Evolutionary conservation across 2,329 filamentous ascomycete species (phyloP).

Genomic region (Ophiostoma montium): DNA sequence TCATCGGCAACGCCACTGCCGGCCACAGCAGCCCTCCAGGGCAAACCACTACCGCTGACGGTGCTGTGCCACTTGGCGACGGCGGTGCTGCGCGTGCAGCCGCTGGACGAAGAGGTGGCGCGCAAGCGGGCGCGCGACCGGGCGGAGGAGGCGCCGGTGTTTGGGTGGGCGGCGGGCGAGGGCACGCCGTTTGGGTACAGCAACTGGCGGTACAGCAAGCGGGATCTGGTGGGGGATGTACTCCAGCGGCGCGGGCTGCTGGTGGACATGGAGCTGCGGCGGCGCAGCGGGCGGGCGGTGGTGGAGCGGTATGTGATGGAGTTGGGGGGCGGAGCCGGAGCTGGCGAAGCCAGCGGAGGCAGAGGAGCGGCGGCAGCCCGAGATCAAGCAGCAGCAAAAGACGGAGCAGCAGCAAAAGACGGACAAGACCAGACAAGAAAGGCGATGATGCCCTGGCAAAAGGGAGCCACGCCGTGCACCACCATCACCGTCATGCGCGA

Average conservation of each 20-base stretch:
- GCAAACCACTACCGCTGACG: constrained; percentile 55
- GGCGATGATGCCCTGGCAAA: constrained; percentile 8
- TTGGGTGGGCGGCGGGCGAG: constrained; percentile 67
- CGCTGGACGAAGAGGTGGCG: constrained; percentile 59
- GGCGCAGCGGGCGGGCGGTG: constrained; percentile 68
- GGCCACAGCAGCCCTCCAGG: constrained; percentile 25
- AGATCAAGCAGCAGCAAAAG: too few relatives aligned
- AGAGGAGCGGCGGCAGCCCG: too few relatives aligned
- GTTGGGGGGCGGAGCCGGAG: constrained; percentile 14
- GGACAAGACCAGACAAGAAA: too few relatives aligned
- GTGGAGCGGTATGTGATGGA: constrained; percentile 48
- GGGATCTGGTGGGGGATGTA: constrained; percentile 16
- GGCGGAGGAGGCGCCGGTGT: constrained; percentile 60
- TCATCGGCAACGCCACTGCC: not conserved
- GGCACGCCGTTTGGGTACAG: constrained; percentile 60
- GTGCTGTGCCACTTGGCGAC: constrained; percentile 79
- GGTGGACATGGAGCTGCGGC: constrained; percentile 71
- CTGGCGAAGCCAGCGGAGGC: not conserved
- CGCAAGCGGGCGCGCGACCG: constrained; percentile 62
- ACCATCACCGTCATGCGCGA: constrained; percentile 54
- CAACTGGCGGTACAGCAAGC: constrained; percentile 17
- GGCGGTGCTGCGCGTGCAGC: constrained; percentile 60
- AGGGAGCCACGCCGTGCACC: constrained; percentile 12
- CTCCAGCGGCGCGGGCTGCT: constrained; percentile 41
- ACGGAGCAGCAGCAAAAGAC: too few relatives aligned